Base-by-base conservation (phyloP, 495 filamentous ascomycete species). In the Penicillium crystallinum region DNA sequence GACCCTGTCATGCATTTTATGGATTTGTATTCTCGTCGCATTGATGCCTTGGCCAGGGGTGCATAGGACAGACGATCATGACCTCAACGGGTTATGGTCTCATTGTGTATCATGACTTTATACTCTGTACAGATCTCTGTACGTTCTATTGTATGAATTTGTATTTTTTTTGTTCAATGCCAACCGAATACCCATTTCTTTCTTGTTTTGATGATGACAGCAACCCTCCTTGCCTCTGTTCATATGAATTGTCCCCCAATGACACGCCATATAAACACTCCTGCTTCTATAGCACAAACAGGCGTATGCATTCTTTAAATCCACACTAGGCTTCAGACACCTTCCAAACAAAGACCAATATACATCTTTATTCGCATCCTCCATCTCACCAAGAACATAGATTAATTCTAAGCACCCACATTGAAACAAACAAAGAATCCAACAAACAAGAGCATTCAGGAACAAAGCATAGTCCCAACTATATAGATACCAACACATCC, bases 1-100 rank as follows among this genome's bases (percentile, higher is more conserved):
- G 89, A 93, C 64, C 87, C 86, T 0, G 68, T 89, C 12, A 85
- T 81, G 69, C 89, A 93, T 65, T 77, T 81, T 62, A 92, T 93
- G 88, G 79, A 72, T 63, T 53, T 91, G 35, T 93, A 93, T 68
- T 73, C 78, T 21, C 75, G 74, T 17, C 68, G 89, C 46, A 80
- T 93, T 31, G 83, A 90, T 57, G 66, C 73, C 10, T 63, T 92
- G 52, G 85, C 85, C 21, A 82, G 18, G 12, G 48, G 14, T 34
- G 55, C 45, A 19, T 15, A 21, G 45, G 17, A 10, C 21, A 40
- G 31, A 18, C 3, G 41, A 42, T 12, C n/a, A 38, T 37, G n/a
- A 47, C 6, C 12, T 15, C 4, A 38, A n/a, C n/a, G n/a, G n/a
- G 14, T 46, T 5, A n/a, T n/a, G n/a, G n/a, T 23, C 10, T 22